A percentile compares a stretch with the other conserved stretches of the same genome.
These are phyloP conservation scores for Ailanthus altissimus DNA, from an alignment of 345 rosid species.

Conservation along the genomic window DNA sequence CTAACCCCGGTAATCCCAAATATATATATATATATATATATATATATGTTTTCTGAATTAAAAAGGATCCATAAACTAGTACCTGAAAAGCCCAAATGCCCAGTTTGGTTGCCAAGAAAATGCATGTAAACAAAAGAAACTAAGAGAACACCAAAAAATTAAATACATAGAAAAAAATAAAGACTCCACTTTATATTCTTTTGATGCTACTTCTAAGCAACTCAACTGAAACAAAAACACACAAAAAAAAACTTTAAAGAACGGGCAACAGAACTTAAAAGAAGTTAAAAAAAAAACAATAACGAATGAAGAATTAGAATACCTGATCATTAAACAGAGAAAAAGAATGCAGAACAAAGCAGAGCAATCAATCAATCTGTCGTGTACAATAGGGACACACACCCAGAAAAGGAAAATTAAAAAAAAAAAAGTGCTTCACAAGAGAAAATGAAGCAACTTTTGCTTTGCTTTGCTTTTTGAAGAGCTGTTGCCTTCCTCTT, in stretches of 20 bases:
- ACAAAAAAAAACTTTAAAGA: constrained; percentile 11
- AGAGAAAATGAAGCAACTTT: constrained; percentile 41
- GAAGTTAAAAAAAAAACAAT: constrained; percentile 7
- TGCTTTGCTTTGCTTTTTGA: constrained; percentile 24
- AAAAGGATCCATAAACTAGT: constrained; percentile 13
- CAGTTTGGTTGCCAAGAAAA: constrained; percentile 30
- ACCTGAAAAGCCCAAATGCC: constrained; percentile 23
- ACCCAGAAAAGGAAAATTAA: constrained; percentile 14
- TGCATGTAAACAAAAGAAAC: constrained; percentile 4
- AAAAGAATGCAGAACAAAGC: constrained; percentile 34
- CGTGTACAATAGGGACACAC: neutral
- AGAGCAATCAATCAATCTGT: constrained; percentile 31
- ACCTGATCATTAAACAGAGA: constrained; percentile 51
- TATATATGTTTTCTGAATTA: constrained; percentile 27
- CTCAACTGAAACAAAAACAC: constrained; percentile 5
- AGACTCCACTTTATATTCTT: constrained; percentile 18
- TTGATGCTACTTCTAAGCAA: constrained; percentile 21
- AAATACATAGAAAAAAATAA: no score
- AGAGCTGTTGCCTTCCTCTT: no score
- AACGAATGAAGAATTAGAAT: constrained; percentile 5
- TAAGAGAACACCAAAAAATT: constrained; percentile 11
- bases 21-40: no score
- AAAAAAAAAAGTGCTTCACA: constrained; percentile 15
- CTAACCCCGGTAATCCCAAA: constrained; percentile 11
- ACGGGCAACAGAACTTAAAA: neutral